phyloP scores from a whole-genome alignment of 768 basidiomycete species.

The Suillus clintonianus region DNA sequence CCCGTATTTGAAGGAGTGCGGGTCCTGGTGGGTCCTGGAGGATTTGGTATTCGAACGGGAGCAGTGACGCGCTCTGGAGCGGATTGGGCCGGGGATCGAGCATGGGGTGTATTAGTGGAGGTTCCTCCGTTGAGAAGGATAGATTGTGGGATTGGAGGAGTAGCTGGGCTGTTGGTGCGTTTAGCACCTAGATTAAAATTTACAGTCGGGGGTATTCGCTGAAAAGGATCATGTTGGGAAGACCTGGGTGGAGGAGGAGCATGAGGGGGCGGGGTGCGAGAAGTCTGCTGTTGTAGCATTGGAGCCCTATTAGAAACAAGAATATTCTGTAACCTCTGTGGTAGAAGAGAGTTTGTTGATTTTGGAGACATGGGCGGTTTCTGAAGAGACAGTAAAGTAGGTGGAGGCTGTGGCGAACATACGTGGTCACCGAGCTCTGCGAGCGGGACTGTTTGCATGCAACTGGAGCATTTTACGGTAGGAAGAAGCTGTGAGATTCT shows the following conservation, averaged over 20 bases:
- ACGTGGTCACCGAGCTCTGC: constrained; percentile 76
- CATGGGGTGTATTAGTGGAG: constrained; percentile 1
- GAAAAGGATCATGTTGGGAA: constrained; percentile 26
- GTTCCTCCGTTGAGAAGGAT: constrained; percentile 9
- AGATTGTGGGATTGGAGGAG: not conserved
- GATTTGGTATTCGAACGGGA: constrained; percentile 17
- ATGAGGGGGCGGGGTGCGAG: constrained; percentile 11
- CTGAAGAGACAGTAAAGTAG: constrained; percentile 35
- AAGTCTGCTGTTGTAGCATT: constrained; percentile 8
- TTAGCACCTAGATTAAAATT: constrained; percentile 9
- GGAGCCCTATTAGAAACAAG: constrained; percentile 35
- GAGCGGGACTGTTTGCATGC: constrained; percentile 69
- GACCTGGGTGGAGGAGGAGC: constrained; percentile 12
- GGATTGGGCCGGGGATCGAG: constrained; percentile 9
- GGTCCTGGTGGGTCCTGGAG: constrained; percentile 15
- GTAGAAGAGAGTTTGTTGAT: constrained; percentile 47
- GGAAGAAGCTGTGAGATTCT: constrained; percentile 70
- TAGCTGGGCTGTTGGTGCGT: not conserved
- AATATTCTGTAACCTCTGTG: constrained; percentile 47
- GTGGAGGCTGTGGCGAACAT: constrained; percentile 57
- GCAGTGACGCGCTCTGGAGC: constrained; percentile 16
- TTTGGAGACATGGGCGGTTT: constrained; percentile 39
- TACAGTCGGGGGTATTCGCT: constrained; percentile 25
- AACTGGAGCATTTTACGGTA: constrained; percentile 83
- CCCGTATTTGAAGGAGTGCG: constrained; percentile 22